Conservation (phyloP, 768 basidiomycete species). For the Infundibulicybe gibba region DNA sequence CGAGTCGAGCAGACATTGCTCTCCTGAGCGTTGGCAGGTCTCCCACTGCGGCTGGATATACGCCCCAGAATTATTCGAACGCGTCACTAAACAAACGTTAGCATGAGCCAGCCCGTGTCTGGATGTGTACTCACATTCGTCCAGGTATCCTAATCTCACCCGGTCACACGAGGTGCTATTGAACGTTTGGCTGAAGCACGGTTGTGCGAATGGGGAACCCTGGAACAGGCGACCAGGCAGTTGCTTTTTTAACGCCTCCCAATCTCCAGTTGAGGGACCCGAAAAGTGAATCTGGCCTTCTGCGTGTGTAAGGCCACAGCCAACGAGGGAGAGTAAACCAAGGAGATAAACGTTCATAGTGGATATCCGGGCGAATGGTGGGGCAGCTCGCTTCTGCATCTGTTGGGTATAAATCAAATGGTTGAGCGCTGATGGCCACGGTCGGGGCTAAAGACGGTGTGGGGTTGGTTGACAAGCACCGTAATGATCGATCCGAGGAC, state of each 20-base stretch:
- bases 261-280: slow-evolving; percentile 4
- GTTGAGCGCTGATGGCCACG: no score
- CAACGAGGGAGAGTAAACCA: no score
- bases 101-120: not conserved
- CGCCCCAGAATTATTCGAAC: slow-evolving; percentile 15
- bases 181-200: slow-evolving; percentile 15
- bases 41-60: slow-evolving; percentile 48
- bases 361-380: no score
- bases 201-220: slow-evolving; percentile 17
- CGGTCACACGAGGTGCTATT: slow-evolving; percentile 10
- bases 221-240: slow-evolving; percentile 12
- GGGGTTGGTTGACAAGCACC: no score
- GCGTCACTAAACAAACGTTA: not conserved
- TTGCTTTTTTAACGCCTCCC: slow-evolving; percentile 11
- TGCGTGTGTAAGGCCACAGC: not conserved
- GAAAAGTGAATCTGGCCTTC: not conserved
- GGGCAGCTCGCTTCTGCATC: no score
- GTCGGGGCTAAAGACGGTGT: no score
- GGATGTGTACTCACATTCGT: slow-evolving; percentile 10
- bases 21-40: slow-evolving; percentile 43
- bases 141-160: slow-evolving; percentile 12
- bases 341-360: no score
- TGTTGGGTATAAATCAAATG: no score
- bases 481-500: no score
- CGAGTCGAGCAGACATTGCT: slow-evolving; percentile 46